Evolutionary conservation across 2,329 filamentous ascomycete genomes (phyloP), one percentile per base, ranked within the genome.

Genomic region (Colletotrichum simmondsii): DNA sequence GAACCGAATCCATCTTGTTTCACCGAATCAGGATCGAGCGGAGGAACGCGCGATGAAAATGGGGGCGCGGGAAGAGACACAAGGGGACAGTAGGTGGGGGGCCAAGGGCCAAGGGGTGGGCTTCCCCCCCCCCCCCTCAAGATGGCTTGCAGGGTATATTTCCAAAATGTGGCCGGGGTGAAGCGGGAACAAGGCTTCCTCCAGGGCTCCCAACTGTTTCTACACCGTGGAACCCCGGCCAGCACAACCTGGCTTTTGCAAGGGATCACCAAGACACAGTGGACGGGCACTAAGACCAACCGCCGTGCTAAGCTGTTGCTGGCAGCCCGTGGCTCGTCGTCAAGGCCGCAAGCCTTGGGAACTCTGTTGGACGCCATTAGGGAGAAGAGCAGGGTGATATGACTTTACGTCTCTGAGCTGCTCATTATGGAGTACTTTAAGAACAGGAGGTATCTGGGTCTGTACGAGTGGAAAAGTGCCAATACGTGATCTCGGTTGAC

Each of bases 31-130:
- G 59, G 54, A 46, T 70, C 22, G 42, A 49, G 66, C 46, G 60
- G 30, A 71, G 69, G 58, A 37, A 61, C 52, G 65, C 57, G 49
- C 64, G 69, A 68, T 57, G 68, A 65, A 60, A 35, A 61, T 56
- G 70, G 70, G 60, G 66, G 54, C 54, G 65, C 65, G 70, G 66
- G 66, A 72, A 59, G 66, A 63, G 30, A 54, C 30, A 35, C 56
- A 54, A 30, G 59, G 70, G 59, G 8, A 24, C 12, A 7, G 14
- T 42, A 19, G 37, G 37, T 42, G 37, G 19, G 28, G 22, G 62
- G 30, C 22, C 5, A n/a, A 22, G 22, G 62, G 30, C 22, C 5
- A n/a, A 22, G 8, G 35, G 11, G 30, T 26, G 30, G 24, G 35
- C 8, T 61, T 32, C 54, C 26, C 37, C 68, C 35, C 52, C 22